Base-by-base conservation (phyloP, 257 asterid species). In the Przewalskia tangutica region DNA sequence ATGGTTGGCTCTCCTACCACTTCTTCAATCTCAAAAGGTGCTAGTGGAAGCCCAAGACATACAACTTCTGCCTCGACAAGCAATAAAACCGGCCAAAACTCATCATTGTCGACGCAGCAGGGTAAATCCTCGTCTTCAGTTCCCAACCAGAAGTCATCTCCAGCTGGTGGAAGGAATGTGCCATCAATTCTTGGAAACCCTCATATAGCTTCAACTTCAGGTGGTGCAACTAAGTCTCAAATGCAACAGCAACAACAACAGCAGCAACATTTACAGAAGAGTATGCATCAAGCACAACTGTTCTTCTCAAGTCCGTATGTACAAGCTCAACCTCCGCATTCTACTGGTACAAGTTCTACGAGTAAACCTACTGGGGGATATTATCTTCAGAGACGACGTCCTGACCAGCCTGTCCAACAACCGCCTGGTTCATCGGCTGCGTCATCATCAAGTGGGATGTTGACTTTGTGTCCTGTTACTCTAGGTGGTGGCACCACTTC, bases 1-100 rank as follows among this genome's bases (percentile, higher is more conserved):
- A 85, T 90, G 90, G 95, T 90, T 56, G 94, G 94, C 63, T 96
- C 98, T 50, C 98, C 99, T 14, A 91, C 99, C 5, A 91, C 91
- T 81, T 93, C 98, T 3, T 89, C 98, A 11, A 87, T 95, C 82
- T 96, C 98, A 23, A 96, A 91, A 87, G 97, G 97, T 62, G 92
- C 97, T n/a, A 65, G 92, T 89, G 97, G 95, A 67, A 95, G 99
- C 83, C 98, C 98, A 8, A 91, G 98, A 82, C 86, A 88, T 16
- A 86, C 89, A 59, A 81, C 86, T 54, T 85, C 98, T 0, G 84
- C 94, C 70, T 82, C 97, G 38, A 84, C 91, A 2, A 89, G 86
- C 87, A 88, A 83, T 84, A 95, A 92, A 86, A 79, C 83, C 5
- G 86, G 90, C 76, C 97, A 90, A 70, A 87, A 89, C 18, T 80